Evolutionary conservation across 2,329 filamentous ascomycete genomes (phyloP).

Genomic region (Elsinoe necatrix): DNA sequence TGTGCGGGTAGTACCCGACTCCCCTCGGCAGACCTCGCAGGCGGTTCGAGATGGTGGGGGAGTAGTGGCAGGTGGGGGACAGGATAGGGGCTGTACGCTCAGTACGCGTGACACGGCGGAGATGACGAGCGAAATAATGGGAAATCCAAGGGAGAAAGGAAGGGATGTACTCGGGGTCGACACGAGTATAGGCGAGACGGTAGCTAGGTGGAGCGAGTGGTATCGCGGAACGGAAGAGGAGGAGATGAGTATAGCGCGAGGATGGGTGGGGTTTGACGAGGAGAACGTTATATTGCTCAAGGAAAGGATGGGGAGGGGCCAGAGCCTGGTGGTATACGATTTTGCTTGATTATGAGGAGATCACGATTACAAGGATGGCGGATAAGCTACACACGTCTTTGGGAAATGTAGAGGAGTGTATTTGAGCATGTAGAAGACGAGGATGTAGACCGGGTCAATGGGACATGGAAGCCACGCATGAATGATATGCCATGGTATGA

Average conservation of each 20-base stretch:
- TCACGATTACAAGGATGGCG: neutral
- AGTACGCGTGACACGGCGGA: no score
- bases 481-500: conserved; percentile 4
- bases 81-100: no score
- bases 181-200: conserved; percentile 6
- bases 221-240: conserved; percentile 24
- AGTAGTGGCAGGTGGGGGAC: no score
- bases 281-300: conserved; percentile 83
- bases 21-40: no score
- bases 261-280: conserved; percentile 81
- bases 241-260: conserved; percentile 34
- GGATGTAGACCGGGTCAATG: neutral
- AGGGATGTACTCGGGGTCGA: neutral
- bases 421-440: neutral
- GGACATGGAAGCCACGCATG: neutral
- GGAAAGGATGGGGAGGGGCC: conserved; percentile 57
- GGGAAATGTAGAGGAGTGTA: neutral
- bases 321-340: conserved; percentile 76
- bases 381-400: neutral
- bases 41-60: neutral
- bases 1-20: conserved; percentile 1
- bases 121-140: no score
- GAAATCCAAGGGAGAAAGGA: neutral
- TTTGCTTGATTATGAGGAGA: conserved; percentile 52
- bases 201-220: neutral